phyloP scores from a whole-genome alignment of 495 filamentous ascomycete species.

The Pseudoneurospora amorphoporcata region DNA sequence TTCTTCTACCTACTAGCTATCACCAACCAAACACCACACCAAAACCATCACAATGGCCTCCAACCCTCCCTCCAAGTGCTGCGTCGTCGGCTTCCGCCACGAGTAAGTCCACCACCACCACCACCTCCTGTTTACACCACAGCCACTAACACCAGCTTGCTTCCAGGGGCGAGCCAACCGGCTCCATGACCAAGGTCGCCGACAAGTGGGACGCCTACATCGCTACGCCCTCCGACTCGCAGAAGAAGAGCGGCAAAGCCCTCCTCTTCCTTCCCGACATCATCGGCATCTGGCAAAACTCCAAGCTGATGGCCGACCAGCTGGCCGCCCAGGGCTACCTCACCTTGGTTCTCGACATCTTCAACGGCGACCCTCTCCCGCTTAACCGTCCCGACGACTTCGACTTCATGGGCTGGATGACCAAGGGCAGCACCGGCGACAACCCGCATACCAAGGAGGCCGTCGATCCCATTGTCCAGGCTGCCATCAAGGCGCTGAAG shows the following conservation, averaged over 20 bases:
- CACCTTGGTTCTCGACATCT: conserved; percentile 64
- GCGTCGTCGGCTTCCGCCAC: conserved; percentile 24
- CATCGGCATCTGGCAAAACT: conserved; percentile 65
- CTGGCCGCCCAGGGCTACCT: conserved; percentile 75
- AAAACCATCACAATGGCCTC: conserved; percentile 21
- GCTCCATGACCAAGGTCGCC: conserved; percentile 30
- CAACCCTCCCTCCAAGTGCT: conserved; percentile 22
- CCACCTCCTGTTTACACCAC: neutral
- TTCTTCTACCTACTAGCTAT: neutral
- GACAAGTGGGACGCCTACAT: conserved; percentile 39
- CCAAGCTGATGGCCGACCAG: conserved; percentile 72
- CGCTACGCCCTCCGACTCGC: conserved; percentile 33
- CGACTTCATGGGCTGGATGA: conserved; percentile 52
- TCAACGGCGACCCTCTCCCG: conserved; percentile 57
- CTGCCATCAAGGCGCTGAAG: conserved; percentile 36
- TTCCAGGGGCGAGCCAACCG: conserved; percentile 27
- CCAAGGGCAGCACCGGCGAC: conserved; percentile 35
- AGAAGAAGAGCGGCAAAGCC: conserved; percentile 34
- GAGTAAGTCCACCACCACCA: conserved; percentile 12
- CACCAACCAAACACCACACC: neutral
- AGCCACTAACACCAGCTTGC: neutral
- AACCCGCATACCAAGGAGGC: conserved; percentile 47
- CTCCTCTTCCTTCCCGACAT: conserved; percentile 55
- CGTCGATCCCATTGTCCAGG: conserved; percentile 45
- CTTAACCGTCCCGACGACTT: conserved; percentile 48